phyloP scores from a whole-genome alignment of 164 flowering plant genomes.

The Chimonanthus praecox region DNA sequence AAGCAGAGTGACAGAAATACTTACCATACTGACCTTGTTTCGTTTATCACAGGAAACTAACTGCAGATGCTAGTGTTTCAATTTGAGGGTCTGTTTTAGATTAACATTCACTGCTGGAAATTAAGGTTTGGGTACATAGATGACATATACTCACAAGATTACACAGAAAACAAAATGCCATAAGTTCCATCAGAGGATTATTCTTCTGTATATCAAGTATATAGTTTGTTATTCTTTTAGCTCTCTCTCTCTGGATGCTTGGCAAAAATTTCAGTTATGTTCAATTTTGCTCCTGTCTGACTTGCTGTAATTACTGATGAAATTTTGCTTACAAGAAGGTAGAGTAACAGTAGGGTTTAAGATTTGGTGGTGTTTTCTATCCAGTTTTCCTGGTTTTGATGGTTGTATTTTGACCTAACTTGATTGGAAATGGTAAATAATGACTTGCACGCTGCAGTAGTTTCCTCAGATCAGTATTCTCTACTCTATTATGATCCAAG shows the following conservation, averaged over 20 bases:
- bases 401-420: too few relatives aligned
- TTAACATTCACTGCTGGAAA: neutral
- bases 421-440: too few relatives aligned
- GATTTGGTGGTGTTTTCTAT: too few relatives aligned
- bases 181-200: neutral
- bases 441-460: too few relatives aligned
- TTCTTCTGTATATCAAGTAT: neutral
- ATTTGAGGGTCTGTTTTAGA: neutral
- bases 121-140: neutral
- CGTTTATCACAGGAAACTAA: neutral
- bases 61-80: neutral
- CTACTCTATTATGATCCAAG: too few relatives aligned
- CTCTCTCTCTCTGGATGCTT: neutral
- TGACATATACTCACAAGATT: neutral
- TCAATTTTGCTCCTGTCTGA: neutral
- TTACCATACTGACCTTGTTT: neutral
- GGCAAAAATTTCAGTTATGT: neutral
- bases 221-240: neutral
- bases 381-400: too few relatives aligned
- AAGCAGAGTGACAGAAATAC: neutral
- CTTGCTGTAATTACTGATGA: constrained; percentile 3
- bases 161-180: neutral
- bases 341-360: too few relatives aligned
- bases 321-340: neutral
- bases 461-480: too few relatives aligned